Conservation (phyloP, 805 yeast species). For the Barnettozyma californica region DNA sequence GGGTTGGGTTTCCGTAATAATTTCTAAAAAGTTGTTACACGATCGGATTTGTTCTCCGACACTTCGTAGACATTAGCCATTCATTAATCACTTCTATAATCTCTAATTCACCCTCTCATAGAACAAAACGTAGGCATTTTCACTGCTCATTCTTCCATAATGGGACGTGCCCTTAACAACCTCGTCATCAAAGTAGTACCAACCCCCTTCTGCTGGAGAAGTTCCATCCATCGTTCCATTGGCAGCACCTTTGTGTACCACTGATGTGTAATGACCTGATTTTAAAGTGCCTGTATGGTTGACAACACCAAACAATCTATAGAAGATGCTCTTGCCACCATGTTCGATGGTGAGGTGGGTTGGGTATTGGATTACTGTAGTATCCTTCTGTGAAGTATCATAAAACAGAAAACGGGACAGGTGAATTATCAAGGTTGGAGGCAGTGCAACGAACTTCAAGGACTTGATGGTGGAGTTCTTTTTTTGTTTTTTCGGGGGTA, state of each 20-base stretch:
- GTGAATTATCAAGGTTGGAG: conserved; percentile 75
- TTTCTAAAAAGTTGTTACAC: too few relatives aligned
- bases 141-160: conserved; percentile 37
- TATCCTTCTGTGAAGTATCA: conserved; percentile 48
- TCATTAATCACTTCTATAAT: neutral
- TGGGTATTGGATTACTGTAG: conserved; percentile 51
- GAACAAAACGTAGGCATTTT: conserved; percentile 66
- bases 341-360: conserved; percentile 43
- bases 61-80: neutral
- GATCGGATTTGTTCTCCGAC: too few relatives aligned
- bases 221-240: conserved; percentile 38
- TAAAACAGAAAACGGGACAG: conserved; percentile 68
- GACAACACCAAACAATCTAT: conserved; percentile 56
- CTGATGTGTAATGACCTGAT: conserved; percentile 73
- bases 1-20: neutral
- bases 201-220: conserved; percentile 37
- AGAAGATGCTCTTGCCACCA: conserved; percentile 33
- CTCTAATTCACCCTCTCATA: conserved; percentile 39
- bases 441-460: conserved; percentile 70
- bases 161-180: conserved; percentile 42
- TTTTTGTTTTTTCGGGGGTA: conserved; percentile 16
- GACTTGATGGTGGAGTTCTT: conserved; percentile 54
- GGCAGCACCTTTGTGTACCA: conserved; percentile 31
- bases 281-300: conserved; percentile 67
- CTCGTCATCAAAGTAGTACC: conserved; percentile 80